Evolutionary conservation across 2,329 filamentous ascomycete species (phyloP).

Genomic region (Penicillium sp.): DNA sequence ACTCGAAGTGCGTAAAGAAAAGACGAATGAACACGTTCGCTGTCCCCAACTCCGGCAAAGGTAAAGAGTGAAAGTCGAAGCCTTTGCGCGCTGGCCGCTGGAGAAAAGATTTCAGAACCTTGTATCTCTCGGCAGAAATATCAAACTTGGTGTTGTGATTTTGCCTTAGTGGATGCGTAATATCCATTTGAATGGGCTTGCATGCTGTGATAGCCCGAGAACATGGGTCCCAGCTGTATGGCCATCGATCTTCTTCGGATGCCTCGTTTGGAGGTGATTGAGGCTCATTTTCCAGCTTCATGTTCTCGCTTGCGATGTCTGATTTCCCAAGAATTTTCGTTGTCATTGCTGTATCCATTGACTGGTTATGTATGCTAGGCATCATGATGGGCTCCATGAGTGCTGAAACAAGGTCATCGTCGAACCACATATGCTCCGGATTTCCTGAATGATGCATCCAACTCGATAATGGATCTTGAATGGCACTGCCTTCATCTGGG

Average conservation of each 20-base stretch:
- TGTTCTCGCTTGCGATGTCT: not conserved
- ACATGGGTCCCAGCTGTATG: slow-evolving; percentile 7
- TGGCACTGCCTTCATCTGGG: not conserved
- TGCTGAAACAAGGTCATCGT: slow-evolving; percentile 3
- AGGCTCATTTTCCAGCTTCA: not conserved
- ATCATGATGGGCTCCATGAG: slow-evolving; percentile 2
- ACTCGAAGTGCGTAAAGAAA: slow-evolving; percentile 4
- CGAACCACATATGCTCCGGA: slow-evolving; percentile 8
- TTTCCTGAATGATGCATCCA: slow-evolving; percentile 3
- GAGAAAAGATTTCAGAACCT: not conserved
- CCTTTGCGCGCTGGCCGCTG: slow-evolving; percentile 1
- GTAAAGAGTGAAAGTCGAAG: slow-evolving; percentile 4
- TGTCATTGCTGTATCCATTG: not conserved
- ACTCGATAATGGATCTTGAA: not conserved
- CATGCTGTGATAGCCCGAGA: slow-evolving; percentile 5
- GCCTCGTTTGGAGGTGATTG: slow-evolving; percentile 7
- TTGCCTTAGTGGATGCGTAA: not conserved
- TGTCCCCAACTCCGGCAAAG: not conserved
- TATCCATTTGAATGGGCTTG: slow-evolving; percentile 2
- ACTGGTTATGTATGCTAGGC: not conserved
- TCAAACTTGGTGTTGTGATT: not conserved
- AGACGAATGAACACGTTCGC: slow-evolving; percentile 5
- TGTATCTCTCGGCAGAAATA: not conserved
- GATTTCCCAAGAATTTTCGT: no score
- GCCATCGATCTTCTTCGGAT: slow-evolving; percentile 7